These are phyloP conservation scores for Colletotrichum falcatum DNA, from an alignment of 2,329 filamentous ascomycete genomes.

Conservation along the genomic window DNA sequence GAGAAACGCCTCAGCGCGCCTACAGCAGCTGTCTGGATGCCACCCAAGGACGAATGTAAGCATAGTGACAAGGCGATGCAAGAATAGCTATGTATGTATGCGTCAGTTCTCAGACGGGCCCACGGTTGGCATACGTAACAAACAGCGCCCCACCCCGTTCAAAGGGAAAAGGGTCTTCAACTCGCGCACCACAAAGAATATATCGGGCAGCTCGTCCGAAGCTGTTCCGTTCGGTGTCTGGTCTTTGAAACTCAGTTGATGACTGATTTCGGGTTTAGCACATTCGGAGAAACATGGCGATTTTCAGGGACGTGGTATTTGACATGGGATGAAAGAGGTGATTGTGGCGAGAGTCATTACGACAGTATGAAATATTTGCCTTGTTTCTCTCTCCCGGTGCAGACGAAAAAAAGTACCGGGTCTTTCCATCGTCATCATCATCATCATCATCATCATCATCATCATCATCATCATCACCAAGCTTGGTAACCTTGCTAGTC, in stretches of 20 bases:
- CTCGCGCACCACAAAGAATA: not conserved
- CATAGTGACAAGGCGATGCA: constrained; percentile 1
- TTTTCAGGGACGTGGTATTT: constrained; percentile 14
- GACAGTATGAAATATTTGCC: not conserved
- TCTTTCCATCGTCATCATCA: not conserved
- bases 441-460: not conserved
- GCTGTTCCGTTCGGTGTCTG: constrained; percentile 1
- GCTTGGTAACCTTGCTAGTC: not conserved
- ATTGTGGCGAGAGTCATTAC: constrained; percentile 18
- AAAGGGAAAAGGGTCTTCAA: not conserved
- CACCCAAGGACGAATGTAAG: not conserved
- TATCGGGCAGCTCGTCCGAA: not conserved
- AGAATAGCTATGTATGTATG: too few relatives aligned
- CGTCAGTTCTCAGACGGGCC: constrained; percentile 3
- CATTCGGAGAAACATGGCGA: not conserved
- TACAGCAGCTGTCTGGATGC: not conserved
- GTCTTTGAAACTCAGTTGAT: not conserved
- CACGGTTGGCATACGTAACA: not conserved
- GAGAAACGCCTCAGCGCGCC: not conserved
- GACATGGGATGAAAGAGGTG: constrained; percentile 24
- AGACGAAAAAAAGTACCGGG: constrained; percentile 23
- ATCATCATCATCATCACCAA: not conserved
- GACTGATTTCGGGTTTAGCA: constrained; percentile 8
- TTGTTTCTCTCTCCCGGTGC: not conserved
- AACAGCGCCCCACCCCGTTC: not conserved